These are phyloP conservation scores for Willaertia magna DNA, from an alignment of 208 protist species.

Conservation along the genomic window DNA sequence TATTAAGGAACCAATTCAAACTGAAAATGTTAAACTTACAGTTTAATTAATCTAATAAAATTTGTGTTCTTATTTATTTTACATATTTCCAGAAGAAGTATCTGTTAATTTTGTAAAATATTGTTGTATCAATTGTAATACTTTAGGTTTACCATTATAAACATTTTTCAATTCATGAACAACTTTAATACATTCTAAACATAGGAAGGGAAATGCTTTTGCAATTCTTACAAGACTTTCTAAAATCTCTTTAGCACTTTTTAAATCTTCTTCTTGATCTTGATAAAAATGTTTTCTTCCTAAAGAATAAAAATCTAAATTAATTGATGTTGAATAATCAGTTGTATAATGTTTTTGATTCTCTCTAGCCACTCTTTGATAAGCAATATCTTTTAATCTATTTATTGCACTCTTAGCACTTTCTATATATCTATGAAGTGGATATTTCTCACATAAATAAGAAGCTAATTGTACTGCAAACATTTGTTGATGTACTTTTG, in stretches of 20 bases:
- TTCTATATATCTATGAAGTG: not conserved
- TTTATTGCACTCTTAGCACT: not conserved
- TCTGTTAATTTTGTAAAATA: not conserved
- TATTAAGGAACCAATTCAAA: not conserved
- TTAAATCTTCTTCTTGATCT: not conserved
- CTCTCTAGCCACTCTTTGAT: not conserved
- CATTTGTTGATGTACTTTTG: not conserved
- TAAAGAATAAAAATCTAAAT: not conserved
- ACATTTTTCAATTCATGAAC: not conserved
- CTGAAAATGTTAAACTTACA: too few species aligned
- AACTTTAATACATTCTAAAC: not conserved
- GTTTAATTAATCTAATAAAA: too few species aligned
- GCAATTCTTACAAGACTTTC: not conserved
- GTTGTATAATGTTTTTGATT: too few species aligned
- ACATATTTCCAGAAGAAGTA: too few species aligned
- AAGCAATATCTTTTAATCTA: not conserved
- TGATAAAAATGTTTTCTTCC: too few species aligned
- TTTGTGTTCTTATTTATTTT: too few species aligned
- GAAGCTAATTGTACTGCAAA: slow-evolving; percentile 5
- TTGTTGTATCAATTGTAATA: not conserved
- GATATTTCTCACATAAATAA: slow-evolving; percentile 2
- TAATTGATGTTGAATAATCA: not conserved
- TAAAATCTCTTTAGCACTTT: not conserved
- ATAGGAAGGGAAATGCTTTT: not conserved
- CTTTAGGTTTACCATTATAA: not conserved